These are phyloP conservation scores for Saturnispora mendoncae DNA, from an alignment of 805 yeast genomes.

Conservation along the genomic window DNA sequence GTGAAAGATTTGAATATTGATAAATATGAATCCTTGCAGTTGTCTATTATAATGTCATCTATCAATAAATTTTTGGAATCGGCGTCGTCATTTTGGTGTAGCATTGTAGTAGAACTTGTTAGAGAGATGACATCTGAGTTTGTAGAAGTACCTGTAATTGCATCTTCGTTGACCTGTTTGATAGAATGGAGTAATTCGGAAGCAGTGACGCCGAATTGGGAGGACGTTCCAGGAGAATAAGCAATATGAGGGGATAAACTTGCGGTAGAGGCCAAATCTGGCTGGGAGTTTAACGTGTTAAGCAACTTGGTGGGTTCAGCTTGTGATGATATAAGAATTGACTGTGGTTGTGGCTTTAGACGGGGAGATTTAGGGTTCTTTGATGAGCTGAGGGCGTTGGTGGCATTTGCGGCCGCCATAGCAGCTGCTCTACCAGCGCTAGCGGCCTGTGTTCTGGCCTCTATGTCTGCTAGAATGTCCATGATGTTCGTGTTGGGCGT, in stretches of 20 bases:
- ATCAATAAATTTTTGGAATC: constrained; percentile 4
- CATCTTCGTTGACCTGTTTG: constrained; percentile 14
- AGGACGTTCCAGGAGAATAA: constrained; percentile 16
- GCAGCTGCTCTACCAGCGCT: constrained; percentile 16
- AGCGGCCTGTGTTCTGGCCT: constrained; percentile 21
- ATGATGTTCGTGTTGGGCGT: constrained; percentile 31
- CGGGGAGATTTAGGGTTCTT: background rate
- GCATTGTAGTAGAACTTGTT: constrained; percentile 1
- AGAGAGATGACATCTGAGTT: constrained; percentile 4
- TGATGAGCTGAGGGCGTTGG: background rate
- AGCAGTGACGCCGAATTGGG: constrained; percentile 25
- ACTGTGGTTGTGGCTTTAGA: background rate
- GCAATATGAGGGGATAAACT: constrained; percentile 19
- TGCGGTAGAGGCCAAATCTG: constrained; percentile 11
- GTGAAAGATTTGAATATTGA: constrained; percentile 1
- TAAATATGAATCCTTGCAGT: background rate
- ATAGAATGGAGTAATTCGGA: constrained; percentile 29
- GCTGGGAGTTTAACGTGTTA: background rate
- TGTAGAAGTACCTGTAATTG: constrained; percentile 1
- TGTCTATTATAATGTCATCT: background rate
- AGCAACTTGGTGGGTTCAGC: constrained; percentile 1
- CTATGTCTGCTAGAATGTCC: constrained; percentile 31
- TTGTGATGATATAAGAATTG: constrained; percentile 5
- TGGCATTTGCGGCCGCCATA: background rate
- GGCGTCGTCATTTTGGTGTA: too few species aligned